These are phyloP conservation scores for Torrubiella hemipterigena DNA, from an alignment of 2,329 filamentous ascomycete genomes.

Conservation along the genomic window DNA sequence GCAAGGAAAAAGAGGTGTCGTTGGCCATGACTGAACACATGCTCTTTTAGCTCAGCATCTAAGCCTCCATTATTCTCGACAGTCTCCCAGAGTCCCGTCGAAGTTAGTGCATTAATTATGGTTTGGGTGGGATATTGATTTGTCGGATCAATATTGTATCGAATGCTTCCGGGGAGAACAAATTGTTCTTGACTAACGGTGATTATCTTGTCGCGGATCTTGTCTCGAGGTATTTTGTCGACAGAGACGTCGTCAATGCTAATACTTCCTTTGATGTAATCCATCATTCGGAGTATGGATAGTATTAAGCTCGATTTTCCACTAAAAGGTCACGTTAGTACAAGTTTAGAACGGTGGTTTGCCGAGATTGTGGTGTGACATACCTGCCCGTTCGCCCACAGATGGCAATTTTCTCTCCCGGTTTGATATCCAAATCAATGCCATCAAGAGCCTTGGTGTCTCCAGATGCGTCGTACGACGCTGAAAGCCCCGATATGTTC, in stretches of 20 bases:
- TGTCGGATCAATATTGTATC: slow-evolving; percentile 34
- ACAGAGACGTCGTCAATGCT: slow-evolving; percentile 31
- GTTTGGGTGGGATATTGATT: slow-evolving; percentile 17
- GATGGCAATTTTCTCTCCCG: slow-evolving; percentile 37
- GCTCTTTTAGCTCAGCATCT: slow-evolving; percentile 19
- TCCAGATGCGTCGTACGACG: slow-evolving; percentile 13
- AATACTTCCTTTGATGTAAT: slow-evolving; percentile 24
- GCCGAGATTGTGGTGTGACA: slow-evolving; percentile 11
- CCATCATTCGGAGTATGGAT: slow-evolving; percentile 34
- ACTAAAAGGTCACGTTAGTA: slow-evolving; percentile 14
- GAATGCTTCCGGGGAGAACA: slow-evolving; percentile 31
- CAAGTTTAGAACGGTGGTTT: neutral
- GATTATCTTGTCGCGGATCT: slow-evolving; percentile 29
- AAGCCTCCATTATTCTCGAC: slow-evolving; percentile 26
- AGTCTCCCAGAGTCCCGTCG: slow-evolving; percentile 27
- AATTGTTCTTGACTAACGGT: slow-evolving; percentile 38
- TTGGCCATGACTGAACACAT: slow-evolving; percentile 31
- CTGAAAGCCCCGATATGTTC: slow-evolving; percentile 14
- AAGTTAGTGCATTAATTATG: slow-evolving; percentile 26
- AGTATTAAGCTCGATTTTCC: slow-evolving; percentile 39
- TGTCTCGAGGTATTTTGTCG: slow-evolving; percentile 24
- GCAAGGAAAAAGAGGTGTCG: slow-evolving; percentile 38
- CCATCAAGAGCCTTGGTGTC: slow-evolving; percentile 11
- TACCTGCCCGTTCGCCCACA: slow-evolving; percentile 33
- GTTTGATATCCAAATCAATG: slow-evolving; percentile 12